These are phyloP conservation scores for Penicillium longicatenatum DNA, from an alignment of 495 filamentous ascomycete genomes.

Conservation along the genomic window DNA sequence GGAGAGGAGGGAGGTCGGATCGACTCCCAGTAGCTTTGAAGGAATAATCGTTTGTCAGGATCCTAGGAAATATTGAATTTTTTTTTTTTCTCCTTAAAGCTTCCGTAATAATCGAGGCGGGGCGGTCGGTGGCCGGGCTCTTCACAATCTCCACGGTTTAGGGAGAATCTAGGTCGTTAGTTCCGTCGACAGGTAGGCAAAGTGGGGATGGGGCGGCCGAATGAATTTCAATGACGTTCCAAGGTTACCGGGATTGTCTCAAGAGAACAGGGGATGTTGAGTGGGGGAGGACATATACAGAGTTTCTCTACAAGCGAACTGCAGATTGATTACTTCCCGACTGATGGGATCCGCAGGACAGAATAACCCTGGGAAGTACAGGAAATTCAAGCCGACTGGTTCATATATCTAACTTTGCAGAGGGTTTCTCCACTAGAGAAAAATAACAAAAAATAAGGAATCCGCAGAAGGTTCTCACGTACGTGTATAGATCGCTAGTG, in stretches of 20 bases:
- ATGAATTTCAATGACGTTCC: background rate
- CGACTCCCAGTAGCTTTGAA: background rate
- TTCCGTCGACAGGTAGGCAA: too few relatives aligned
- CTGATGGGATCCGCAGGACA: background rate
- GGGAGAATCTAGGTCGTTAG: constrained; percentile 16
- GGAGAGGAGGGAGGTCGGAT: background rate
- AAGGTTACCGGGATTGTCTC: too few relatives aligned
- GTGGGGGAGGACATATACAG: background rate
- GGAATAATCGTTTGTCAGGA: background rate
- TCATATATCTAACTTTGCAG: too few relatives aligned
- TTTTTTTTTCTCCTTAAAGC: constrained; percentile 8
- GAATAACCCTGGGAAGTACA: background rate
- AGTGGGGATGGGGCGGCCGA: constrained; percentile 11
- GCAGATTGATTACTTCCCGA: background rate
- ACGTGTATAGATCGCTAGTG: constrained; percentile 6
- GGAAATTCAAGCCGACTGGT: background rate
- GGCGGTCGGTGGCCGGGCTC: constrained; percentile 21
- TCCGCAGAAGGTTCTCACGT: background rate
- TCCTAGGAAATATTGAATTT: background rate
- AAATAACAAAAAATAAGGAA: too few relatives aligned
- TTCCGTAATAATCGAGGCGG: constrained; percentile 10
- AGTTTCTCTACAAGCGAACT: constrained; percentile 1
- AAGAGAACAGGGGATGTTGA: background rate
- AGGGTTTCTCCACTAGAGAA: background rate
- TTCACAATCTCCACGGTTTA: constrained; percentile 21